Evolutionary conservation across 495 filamentous ascomycete species (phyloP), one percentile per base, ranked within the genome.

Genomic region (Podospora sp.): DNA sequence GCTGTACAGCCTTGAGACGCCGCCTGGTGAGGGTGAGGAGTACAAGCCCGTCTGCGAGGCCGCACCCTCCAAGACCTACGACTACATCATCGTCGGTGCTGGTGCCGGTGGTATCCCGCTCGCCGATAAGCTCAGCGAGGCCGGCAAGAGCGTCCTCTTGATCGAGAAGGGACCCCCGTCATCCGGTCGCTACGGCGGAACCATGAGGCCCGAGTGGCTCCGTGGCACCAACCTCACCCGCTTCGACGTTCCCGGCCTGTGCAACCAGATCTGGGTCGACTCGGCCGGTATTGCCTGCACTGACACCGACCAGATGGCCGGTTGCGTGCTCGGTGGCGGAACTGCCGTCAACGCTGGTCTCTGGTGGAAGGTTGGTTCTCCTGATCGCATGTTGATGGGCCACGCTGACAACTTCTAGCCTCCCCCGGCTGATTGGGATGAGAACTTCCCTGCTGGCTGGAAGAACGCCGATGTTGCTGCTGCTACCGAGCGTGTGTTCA

Each of bases 191-290:
- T 85, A 80, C 73, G 87, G 87, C 56, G 88, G 88, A 58, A 83
- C 71, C 8, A 68, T 83, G 67, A 84, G 82, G 67, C 88, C 89
- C 29, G 81, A 84, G 29, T 90, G 90, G 84, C 82, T 91, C 21
- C 76, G 82, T 50, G 88, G 87, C 49, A 88, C 87, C 49, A 85
- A 85, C 58, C 80, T 94, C 56, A 92, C 91, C 49, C 84, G 89
- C 33, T 91, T 92, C 70, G 91, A 94, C 72, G 85, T 93, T n/a
- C 91, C 91, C 5, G 91, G 91, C 64, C 84, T 93, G 60, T 91
- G 87, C 77, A 91, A 88, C 72, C 84, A 88, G 74, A 89, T 90
- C 68, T 91, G 85, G 85, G 80, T 80, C 49, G 84, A 87, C 71
- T 87, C 85, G 20, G 78, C 77, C 25, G 90, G 83, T 63, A 87